phyloP scores from a whole-genome alignment of 129 eudicot species.

The Pulicaria dysenterica region DNA sequence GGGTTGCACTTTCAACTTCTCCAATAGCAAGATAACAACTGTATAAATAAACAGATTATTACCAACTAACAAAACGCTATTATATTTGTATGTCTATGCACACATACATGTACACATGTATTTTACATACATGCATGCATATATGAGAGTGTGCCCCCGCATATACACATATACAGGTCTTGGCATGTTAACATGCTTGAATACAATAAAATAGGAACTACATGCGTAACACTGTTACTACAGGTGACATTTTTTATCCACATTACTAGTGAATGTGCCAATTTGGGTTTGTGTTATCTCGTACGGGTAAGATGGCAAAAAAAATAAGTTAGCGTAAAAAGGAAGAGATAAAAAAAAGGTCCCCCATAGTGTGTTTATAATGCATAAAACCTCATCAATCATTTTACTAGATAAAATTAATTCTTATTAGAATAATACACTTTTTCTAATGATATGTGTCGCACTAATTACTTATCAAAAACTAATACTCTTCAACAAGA shows the following conservation, averaged over 20 bases:
- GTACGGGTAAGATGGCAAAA: neutral
- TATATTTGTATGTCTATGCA: neutral
- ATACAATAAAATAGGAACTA: neutral
- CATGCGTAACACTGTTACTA: neutral
- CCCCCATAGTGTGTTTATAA: neutral
- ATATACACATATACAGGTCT: neutral
- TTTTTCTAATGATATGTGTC: neutral
- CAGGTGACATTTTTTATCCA: neutral
- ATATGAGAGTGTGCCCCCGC: neutral
- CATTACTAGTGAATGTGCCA: neutral
- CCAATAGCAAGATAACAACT: constrained; percentile 98
- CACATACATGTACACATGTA: neutral
- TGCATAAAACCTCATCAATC: neutral
- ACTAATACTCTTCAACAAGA: neutral
- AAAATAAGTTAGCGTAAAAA: neutral
- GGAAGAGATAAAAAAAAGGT: neutral
- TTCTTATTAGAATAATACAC: neutral
- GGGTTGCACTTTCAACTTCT: constrained; percentile 77
- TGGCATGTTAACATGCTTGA: constrained; percentile 1
- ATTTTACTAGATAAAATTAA: neutral
- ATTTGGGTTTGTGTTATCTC: constrained; percentile 12
- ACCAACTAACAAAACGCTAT: neutral
- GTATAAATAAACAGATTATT: constrained; percentile 23
- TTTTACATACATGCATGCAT: neutral
- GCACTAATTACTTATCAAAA: neutral